A percentile compares a stretch with the other conserved stretches of the same genome.
Conservation (phyloP, 768 basidiomycete genomes). For the Auriscalpium orientale region DNA sequence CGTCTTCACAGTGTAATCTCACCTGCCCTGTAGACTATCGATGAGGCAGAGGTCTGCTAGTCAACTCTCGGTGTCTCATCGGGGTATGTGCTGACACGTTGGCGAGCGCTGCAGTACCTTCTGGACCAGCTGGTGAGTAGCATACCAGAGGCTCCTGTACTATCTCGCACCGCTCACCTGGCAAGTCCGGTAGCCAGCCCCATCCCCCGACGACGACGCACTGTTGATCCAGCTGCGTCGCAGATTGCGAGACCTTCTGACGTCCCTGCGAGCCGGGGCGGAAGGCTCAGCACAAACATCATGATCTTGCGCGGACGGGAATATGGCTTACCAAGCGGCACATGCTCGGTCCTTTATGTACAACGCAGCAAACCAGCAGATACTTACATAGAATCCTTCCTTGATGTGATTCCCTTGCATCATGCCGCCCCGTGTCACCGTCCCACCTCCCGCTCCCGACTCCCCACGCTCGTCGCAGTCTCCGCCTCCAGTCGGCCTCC, state of each 20-base stretch:
- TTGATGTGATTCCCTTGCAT: background rate
- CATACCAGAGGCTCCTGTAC: background rate
- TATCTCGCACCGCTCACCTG: background rate
- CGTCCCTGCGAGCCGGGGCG: slow-evolving; percentile 13
- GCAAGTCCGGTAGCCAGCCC: slow-evolving; percentile 13
- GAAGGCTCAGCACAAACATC: slow-evolving; percentile 14
- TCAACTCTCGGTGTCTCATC: too few species aligned
- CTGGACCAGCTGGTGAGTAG: slow-evolving; percentile 18
- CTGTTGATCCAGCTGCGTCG: slow-evolving; percentile 15
- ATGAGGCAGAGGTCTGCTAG: slow-evolving; percentile 17
- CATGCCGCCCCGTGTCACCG: slow-evolving; percentile 9
- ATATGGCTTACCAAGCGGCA: too few species aligned
- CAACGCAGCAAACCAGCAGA: too few species aligned
- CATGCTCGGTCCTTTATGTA: too few species aligned
- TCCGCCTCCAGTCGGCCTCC: slow-evolving; percentile 56
- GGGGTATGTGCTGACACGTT: background rate
- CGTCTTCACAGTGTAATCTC: background rate
- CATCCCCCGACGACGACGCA: slow-evolving; percentile 15
- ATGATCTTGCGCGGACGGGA: too few species aligned
- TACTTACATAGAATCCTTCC: background rate
- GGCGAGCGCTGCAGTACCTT: slow-evolving; percentile 14
- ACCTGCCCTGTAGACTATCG: slow-evolving; percentile 14
- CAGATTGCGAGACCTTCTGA: slow-evolving; percentile 14
- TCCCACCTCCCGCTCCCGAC: slow-evolving; percentile 39
- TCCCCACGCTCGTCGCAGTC: slow-evolving; percentile 69